Base-by-base conservation (phyloP, 371 early-diverging fungal species). In the Mucor sp. region DNA sequence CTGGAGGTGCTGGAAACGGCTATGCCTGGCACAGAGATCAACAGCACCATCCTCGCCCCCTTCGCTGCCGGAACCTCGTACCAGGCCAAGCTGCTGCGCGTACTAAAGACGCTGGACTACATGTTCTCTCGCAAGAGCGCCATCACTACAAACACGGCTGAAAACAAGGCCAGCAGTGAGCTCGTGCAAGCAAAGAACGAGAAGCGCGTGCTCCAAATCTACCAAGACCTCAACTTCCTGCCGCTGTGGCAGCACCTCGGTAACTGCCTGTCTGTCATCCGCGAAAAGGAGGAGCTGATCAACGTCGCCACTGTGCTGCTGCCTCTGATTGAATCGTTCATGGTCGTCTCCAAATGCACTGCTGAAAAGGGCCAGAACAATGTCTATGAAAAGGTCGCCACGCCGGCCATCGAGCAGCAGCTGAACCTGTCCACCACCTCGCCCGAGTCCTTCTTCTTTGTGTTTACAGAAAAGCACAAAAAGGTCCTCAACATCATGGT, bases 401-500 rank as follows among this genome's bases (percentile, higher is more conserved):
- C 69, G 17, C 66, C 69, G 21, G 70, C 69, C 35, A 62, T 69
- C 33, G 70, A 71, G 5, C 61, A 44, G 30, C 57, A 58, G 8
- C 2, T 56, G 4, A 12, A 27, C 19, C 27, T 66, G 28, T 23
- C 62, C 3, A 28, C 53, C 44, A 3, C 62, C 15, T 62, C 62
- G 33, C 53, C 83, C 23, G 95, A 94, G 60, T 83, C 89, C 39
- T 83, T 92, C 35, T 97, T 97, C 85, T 83, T 90, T 70, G 78
- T 73, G 44, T 98, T 98, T 68, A 97, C 97, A 0, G 97, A 97
- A 74, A 89, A 91, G 62, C 95, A 99, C 82, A 91, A 95, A 69
- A 97, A 97, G 89, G 87, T 97, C 28, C 87, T 99, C 41, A 99
- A 99, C 74, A 90, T 92, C 21, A 94, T 99, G 90, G 96, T 99